Evolutionary conservation across 2,329 filamentous ascomycete species (phyloP), one percentile per base, ranked within the genome.

Genomic region (Colletotrichum liaoningense): DNA sequence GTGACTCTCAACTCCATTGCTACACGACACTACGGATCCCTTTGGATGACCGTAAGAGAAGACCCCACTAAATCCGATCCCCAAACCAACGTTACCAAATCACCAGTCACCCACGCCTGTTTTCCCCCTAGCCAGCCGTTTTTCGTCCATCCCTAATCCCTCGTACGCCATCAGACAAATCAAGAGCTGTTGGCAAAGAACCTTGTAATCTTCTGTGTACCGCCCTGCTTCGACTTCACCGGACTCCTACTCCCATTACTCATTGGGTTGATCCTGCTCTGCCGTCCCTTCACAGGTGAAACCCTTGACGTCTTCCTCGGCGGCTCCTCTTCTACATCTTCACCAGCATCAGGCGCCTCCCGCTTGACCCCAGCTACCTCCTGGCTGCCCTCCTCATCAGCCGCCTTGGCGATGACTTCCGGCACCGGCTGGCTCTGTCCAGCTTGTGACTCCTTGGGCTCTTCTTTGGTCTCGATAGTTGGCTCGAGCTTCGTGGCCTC

Each of bases 131-230:
- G 9, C 42, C 42, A 11, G 38, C 52, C 52, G 12, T 24, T 55
- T 16, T 26, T 55, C 26, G 5, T 2, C 52, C n/a, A 22, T 26
- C 22, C 1, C n/a, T 9, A 5, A 64, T 49, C n/a, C 9, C 16
- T 9, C n/a, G 5, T 14, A 55, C 49, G 6, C 62, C 22, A n/a
- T 14, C 1, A n/a, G 1, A 33, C 28, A 30, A 16, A 5, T 82
- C 77, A 86, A 11, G 84, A 81, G 71, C 83, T 85, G 65, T 85
- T 86, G 26, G 79, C 81, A 74, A 87, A 87, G 75, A 86, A 87
- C 71, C 83, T 86, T 0, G 85, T 86, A 30, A 87, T 87, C 77
- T 88, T 88, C 73, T 84, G 84, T 22, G 80, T 83, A 2, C 83
- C 83, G 5, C 76, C 74, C 69, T 73, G 74, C 63, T 78, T 81